Conservation (phyloP, 371 early-diverging fungal species). For the Mortierella sp. region DNA sequence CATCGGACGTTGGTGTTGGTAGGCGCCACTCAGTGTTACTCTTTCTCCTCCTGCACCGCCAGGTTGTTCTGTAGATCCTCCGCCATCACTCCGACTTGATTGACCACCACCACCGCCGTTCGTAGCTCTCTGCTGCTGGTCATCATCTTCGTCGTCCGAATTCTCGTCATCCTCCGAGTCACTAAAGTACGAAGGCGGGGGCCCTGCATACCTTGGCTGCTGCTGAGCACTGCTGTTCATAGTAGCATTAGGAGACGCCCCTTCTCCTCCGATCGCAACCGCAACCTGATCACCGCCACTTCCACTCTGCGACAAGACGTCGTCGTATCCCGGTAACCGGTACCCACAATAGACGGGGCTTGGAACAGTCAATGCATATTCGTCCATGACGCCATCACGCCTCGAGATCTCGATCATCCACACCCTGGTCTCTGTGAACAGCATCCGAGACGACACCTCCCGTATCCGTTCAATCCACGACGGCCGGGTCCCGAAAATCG, state of each 20-base stretch:
- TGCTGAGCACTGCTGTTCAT: neutral
- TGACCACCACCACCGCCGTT: neutral
- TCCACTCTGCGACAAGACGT: conserved; percentile 9
- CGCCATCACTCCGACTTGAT: neutral
- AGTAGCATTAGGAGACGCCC: neutral
- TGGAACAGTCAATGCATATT: conserved; percentile 44
- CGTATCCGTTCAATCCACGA: conserved; percentile 23
- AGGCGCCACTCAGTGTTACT: neutral
- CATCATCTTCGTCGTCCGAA: conserved; percentile 17
- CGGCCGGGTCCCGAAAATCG: conserved; percentile 7
- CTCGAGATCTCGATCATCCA: conserved; percentile 56
- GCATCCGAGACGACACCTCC: conserved; percentile 21
- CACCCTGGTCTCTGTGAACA: conserved; percentile 23
- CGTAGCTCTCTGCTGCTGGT: neutral
- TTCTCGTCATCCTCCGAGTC: conserved; percentile 32
- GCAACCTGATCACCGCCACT: neutral
- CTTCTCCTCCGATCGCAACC: neutral
- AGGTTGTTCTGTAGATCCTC: neutral
- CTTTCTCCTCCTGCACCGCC: neutral
- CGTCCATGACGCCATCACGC: conserved; percentile 35
- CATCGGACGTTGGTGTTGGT: conserved; percentile 13
- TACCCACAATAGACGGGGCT: conserved; percentile 54
- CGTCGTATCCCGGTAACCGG: conserved; percentile 49
- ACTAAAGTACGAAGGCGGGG: conserved; percentile 44
- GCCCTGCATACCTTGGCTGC: conserved; percentile 22